A percentile compares a stretch with the other conserved stretches of the same genome.
Conservation (phyloP, 1,284 basidiomycete genomes). For the Neonothopanus nambi region DNA sequence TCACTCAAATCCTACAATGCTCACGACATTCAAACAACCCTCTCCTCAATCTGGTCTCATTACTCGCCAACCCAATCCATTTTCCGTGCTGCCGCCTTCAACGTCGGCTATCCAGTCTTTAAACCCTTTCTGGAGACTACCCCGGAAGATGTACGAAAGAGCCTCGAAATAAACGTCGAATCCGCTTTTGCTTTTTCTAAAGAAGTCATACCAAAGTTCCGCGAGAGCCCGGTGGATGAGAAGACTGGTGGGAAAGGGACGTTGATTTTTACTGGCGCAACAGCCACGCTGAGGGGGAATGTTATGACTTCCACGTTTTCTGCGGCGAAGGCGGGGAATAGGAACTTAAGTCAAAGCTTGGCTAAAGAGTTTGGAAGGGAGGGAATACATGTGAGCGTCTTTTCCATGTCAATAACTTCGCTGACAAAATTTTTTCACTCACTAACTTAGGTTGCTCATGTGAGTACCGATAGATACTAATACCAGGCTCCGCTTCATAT, state of each 20-base stretch:
- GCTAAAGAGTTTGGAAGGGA: conserved; percentile 79
- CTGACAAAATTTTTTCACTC: neutral
- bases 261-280: conserved; percentile 58
- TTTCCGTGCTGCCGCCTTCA: conserved; percentile 69
- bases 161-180: conserved; percentile 58
- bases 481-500: neutral
- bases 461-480: conserved; percentile 32
- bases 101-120: conserved; percentile 56
- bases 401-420: neutral
- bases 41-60: conserved; percentile 50
- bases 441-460: conserved; percentile 55
- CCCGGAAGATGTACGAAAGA: conserved; percentile 52
- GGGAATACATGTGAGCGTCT: conserved; percentile 71
- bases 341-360: conserved; percentile 73
- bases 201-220: conserved; percentile 61
- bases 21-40: conserved; percentile 51
- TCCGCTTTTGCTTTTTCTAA: conserved; percentile 70
- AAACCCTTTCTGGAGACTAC: conserved; percentile 74
- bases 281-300: conserved; percentile 67
- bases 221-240: conserved; percentile 44
- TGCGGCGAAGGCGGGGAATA: conserved; percentile 64
- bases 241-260: conserved; percentile 44
- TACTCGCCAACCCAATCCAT: conserved; percentile 49
- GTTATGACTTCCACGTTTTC: conserved; percentile 65
- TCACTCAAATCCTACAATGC: conserved; percentile 57